A percentile compares a stretch with the other conserved stretches of the same genome.
phyloP scores from a whole-genome alignment of 1,284 basidiomycete genomes.

The Phaffia rhodozyma region DNA sequence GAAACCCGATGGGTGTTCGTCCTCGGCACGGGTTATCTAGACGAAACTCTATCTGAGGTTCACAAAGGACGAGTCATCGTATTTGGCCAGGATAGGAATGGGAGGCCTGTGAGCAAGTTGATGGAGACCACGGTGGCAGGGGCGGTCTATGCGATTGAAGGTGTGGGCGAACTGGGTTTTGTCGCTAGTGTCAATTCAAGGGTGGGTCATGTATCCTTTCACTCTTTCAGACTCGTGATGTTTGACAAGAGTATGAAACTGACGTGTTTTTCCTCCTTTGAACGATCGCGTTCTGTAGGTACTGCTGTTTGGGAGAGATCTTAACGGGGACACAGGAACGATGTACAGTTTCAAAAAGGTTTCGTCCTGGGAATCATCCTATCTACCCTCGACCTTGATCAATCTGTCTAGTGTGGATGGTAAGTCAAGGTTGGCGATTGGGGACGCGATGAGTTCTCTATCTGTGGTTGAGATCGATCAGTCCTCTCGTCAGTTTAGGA shows the following conservation, averaged over 20 bases:
- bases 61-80: constrained; percentile 30
- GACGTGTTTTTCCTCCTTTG: constrained; percentile 10
- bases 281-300: constrained; percentile 1
- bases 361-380: constrained; percentile 63
- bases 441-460: constrained; percentile 72
- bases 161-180: constrained; percentile 38
- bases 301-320: neutral
- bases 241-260: neutral
- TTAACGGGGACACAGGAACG: constrained; percentile 4
- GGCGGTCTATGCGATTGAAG: constrained; percentile 29
- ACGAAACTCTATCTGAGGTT: constrained; percentile 26
- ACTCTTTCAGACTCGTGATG: neutral
- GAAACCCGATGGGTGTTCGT: constrained; percentile 27
- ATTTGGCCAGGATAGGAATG: constrained; percentile 20
- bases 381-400: constrained; percentile 55
- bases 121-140: constrained; percentile 25
- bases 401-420: constrained; percentile 31
- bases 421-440: constrained; percentile 47
- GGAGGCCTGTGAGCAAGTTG: constrained; percentile 23
- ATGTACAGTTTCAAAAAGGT: constrained; percentile 36
- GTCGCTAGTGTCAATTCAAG: constrained; percentile 62
- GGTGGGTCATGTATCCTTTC: constrained; percentile 39
- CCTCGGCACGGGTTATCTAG: constrained; percentile 31
- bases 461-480: constrained; percentile 50
- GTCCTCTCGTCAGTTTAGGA: constrained; percentile 41